phyloP scores from a whole-genome alignment of 495 filamentous ascomycete species.

The Neurospora sp. region DNA sequence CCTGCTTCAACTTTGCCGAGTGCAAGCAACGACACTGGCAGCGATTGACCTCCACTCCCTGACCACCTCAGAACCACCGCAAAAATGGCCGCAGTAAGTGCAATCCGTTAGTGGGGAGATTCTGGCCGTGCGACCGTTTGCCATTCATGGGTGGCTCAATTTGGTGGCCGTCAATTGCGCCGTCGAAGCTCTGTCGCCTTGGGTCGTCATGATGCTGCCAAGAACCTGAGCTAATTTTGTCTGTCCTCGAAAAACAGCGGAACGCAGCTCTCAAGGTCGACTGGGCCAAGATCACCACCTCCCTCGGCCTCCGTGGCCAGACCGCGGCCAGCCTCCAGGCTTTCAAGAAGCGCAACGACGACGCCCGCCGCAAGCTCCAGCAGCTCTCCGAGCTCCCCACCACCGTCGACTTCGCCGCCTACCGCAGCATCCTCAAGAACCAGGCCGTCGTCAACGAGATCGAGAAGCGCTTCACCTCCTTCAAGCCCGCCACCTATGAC shows the following conservation, averaged over 20 bases:
- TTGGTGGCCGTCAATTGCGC: constrained; percentile 6
- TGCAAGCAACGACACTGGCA: constrained; percentile 24
- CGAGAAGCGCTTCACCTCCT: constrained; percentile 81
- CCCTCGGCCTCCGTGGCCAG: constrained; percentile 90
- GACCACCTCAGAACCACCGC: constrained; percentile 40
- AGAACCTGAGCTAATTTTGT: constrained; percentile 41
- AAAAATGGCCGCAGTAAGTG: constrained; percentile 87
- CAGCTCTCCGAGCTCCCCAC: constrained; percentile 68
- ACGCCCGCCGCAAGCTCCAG: constrained; percentile 86
- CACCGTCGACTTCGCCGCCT: constrained; percentile 83
- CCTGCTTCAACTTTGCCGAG: constrained; percentile 22
- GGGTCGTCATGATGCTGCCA: not conserved
- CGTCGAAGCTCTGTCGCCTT: not conserved
- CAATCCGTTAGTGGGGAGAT: constrained; percentile 13
- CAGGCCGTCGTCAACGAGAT: constrained; percentile 87
- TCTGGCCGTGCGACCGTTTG: not conserved
- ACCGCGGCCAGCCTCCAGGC: constrained; percentile 80
- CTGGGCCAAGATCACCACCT: constrained; percentile 84
- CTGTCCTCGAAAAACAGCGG: constrained; percentile 49
- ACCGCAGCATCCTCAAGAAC: constrained; percentile 91
- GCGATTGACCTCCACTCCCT: constrained; percentile 35
- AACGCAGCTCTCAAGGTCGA: constrained; percentile 99
- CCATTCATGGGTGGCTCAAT: not conserved
- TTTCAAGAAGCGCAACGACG: constrained; percentile 99
- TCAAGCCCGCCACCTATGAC: constrained; percentile 89